Conservation (phyloP, 257 asterid species). For the Anisodus tanguticus region DNA sequence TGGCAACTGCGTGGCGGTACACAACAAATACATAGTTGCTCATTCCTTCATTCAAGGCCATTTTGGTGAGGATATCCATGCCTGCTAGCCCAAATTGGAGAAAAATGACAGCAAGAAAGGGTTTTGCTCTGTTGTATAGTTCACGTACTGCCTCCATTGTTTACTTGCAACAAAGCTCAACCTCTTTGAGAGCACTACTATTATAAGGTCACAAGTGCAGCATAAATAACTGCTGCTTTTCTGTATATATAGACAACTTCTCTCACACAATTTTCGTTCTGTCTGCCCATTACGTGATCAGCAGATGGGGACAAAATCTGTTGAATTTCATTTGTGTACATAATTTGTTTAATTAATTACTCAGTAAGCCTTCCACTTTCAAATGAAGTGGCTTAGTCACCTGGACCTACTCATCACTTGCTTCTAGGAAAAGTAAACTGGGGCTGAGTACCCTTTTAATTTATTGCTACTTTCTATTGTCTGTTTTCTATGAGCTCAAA, state of each 20-base stretch:
- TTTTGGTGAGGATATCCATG: constrained; percentile 87
- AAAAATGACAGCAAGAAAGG: constrained; percentile 74
- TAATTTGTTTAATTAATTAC: constrained; percentile 30
- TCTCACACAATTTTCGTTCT: constrained; percentile 23
- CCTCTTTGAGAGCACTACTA: constrained; percentile 23
- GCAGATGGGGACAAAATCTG: constrained; percentile 28
- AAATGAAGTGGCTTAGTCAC: constrained; percentile 26
- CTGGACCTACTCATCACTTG: constrained; percentile 31
- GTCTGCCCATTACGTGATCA: neutral
- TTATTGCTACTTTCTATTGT: constrained; percentile 25
- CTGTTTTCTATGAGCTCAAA: constrained; percentile 31
- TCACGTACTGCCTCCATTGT: constrained; percentile 33
- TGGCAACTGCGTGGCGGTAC: constrained; percentile 85
- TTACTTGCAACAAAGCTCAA: neutral
- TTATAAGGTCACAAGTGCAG: constrained; percentile 18
- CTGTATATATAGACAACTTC: constrained; percentile 29
- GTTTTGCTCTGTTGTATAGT: constrained; percentile 53
- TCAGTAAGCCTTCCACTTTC: neutral
- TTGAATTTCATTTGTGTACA: constrained; percentile 25
- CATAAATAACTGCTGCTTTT: constrained; percentile 1
- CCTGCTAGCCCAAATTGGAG: constrained; percentile 89
- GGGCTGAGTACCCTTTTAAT: constrained; percentile 10
- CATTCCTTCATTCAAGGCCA: constrained; percentile 90
- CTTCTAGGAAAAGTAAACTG: constrained; percentile 26
- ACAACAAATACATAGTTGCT: constrained; percentile 91